A percentile compares a stretch with the other conserved stretches of the same genome.
Conservation (phyloP, 345 rosid species). For the Draba incana region DNA sequence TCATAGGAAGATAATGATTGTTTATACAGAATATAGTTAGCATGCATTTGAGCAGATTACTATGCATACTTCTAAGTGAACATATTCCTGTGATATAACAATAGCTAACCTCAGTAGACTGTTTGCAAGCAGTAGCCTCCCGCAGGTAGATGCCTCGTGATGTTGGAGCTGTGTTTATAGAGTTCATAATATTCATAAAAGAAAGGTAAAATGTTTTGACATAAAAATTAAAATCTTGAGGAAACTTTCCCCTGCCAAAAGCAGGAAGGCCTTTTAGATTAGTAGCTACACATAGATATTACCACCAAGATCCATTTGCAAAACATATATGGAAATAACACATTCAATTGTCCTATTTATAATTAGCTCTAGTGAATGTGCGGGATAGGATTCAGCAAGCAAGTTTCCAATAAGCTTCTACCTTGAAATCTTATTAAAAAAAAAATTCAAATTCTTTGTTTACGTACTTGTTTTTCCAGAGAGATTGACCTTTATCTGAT, state of each 20-base stretch:
- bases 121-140: slow-evolving; percentile 70
- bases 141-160: slow-evolving; percentile 91
- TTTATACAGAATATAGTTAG: background rate
- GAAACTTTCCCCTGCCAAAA: background rate
- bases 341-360: slow-evolving; percentile 7
- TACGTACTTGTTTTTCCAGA: slow-evolving; percentile 84
- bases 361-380: slow-evolving; percentile 12
- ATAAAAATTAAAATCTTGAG: background rate
- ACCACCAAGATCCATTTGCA: slow-evolving; percentile 26
- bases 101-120: slow-evolving; percentile 73
- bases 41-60: slow-evolving; percentile 27
- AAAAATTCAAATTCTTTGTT: slow-evolving; percentile 14
- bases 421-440: slow-evolving; percentile 18
- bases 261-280: slow-evolving; percentile 11
- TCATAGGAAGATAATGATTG: background rate
- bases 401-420: slow-evolving; percentile 17
- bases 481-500: slow-evolving; percentile 73
- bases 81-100: slow-evolving; percentile 19
- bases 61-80: slow-evolving; percentile 20
- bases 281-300: slow-evolving; percentile 21
- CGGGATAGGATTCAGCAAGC: slow-evolving; percentile 27
- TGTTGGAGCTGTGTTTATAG: slow-evolving; percentile 65
- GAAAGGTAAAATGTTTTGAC: background rate
- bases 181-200: slow-evolving; percentile 19
- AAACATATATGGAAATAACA: slow-evolving; percentile 20